A percentile compares a stretch with the other conserved stretches of the same genome.
These are phyloP conservation scores for Xerophyta viscosa DNA, from an alignment of 106 monocot species.

Conservation along the genomic window DNA sequence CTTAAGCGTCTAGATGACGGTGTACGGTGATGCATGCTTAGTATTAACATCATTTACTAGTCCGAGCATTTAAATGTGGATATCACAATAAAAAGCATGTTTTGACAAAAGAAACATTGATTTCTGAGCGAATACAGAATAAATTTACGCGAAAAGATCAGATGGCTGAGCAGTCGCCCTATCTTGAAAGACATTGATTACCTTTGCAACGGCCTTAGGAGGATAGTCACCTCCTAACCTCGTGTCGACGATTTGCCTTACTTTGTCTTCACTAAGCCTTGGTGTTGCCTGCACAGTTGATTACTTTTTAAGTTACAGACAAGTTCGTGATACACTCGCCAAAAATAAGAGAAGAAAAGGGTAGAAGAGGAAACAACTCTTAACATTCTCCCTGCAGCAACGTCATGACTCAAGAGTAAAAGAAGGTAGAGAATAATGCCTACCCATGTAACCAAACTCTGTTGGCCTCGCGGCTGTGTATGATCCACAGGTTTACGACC, in stretches of 20 bases:
- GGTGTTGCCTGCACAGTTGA: constrained; percentile 22
- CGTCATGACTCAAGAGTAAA: neutral
- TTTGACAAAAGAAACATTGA: neutral
- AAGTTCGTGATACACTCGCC: too few relatives aligned
- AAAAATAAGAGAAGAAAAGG: too few relatives aligned
- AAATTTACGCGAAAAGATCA: neutral
- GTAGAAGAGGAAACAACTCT: too few relatives aligned
- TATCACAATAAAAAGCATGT: neutral
- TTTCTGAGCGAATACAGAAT: neutral
- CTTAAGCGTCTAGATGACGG: too few relatives aligned
- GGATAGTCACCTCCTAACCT: constrained; percentile 18
- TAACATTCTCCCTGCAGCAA: neutral
- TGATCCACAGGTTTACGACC: constrained; percentile 47
- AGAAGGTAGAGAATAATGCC: neutral
- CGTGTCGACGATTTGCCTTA: constrained; percentile 22
- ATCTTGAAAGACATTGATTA: too few relatives aligned
- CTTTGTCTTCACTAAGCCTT: constrained; percentile 27
- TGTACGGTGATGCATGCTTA: too few relatives aligned
- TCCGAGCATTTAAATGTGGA: too few relatives aligned
- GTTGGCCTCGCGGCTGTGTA: constrained; percentile 29
- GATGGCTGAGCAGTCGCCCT: too few relatives aligned
- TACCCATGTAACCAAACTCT: constrained; percentile 45
- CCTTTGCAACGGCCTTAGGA: constrained; percentile 32
- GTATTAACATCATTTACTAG: too few relatives aligned
- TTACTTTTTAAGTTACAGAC: neutral